Evolutionary conservation across 306 rosid species (phyloP).

Genomic region (Cotoneaster glaucophyllus): DNA sequence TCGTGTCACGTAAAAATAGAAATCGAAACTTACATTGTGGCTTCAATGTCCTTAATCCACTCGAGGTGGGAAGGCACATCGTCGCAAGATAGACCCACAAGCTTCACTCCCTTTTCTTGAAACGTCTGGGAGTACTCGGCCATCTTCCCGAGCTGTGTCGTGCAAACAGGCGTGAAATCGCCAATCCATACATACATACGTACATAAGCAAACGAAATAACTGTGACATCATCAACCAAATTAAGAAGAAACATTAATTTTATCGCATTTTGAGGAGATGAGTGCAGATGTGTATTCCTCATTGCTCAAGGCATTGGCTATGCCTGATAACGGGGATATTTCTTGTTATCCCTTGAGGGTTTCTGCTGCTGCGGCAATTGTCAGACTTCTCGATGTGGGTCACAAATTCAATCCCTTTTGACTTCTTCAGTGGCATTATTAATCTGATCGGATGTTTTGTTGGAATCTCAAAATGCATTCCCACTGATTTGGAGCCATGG

Average conservation of each 20-base stretch:
- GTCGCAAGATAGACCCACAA: slow-evolving; percentile 71
- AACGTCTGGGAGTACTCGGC: slow-evolving; percentile 49
- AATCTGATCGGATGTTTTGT: slow-evolving; percentile 26
- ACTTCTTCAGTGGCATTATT: slow-evolving; percentile 9
- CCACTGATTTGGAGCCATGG: slow-evolving; percentile 60
- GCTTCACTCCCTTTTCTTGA: slow-evolving; percentile 49
- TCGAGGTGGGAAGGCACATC: slow-evolving; percentile 51
- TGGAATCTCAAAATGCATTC: slow-evolving; percentile 53
- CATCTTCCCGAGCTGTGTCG: slow-evolving; percentile 76
- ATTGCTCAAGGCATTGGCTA: slow-evolving; percentile 62
- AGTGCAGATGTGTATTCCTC: slow-evolving; percentile 67
- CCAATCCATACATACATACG: slow-evolving; percentile 18
- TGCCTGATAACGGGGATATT: slow-evolving; percentile 49
- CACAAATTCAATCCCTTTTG: slow-evolving; percentile 15
- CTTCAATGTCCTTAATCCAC: slow-evolving; percentile 87
- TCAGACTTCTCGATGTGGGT: slow-evolving; percentile 70
- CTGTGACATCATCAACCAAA: not conserved
- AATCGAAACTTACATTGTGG: slow-evolving; percentile 37
- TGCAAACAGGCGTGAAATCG: slow-evolving; percentile 89
- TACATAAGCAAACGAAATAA: not conserved
- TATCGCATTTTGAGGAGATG: slow-evolving; percentile 53
- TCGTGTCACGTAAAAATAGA: not conserved
- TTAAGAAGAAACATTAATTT: not conserved
- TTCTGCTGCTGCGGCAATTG: slow-evolving; percentile 83
- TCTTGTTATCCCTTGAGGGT: slow-evolving; percentile 82